These are phyloP conservation scores for Castanea sativa DNA, from an alignment of 306 rosid genomes.

Conservation along the genomic window DNA sequence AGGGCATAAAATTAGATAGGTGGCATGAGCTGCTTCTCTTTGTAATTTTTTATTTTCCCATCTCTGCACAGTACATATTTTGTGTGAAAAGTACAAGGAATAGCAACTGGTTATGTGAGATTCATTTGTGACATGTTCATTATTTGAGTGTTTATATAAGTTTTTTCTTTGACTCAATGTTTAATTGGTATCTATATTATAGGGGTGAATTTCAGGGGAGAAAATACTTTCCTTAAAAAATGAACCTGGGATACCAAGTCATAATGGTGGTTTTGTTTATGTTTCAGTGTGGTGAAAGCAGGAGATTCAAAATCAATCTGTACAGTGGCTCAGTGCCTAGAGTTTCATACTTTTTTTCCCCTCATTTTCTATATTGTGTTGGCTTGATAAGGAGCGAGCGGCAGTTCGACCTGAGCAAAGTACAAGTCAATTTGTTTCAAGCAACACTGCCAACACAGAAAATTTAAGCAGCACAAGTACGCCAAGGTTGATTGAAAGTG, in stretches of 20 bases:
- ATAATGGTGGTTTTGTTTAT: not conserved
- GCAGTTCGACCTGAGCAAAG: conserved; percentile 40
- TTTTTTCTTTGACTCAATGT: too few species aligned
- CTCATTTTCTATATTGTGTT: not conserved
- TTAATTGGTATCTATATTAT: too few species aligned
- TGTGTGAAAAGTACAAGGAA: too few species aligned
- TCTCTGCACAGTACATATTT: too few species aligned
- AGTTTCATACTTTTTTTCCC: not conserved
- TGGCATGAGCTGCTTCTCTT: too few species aligned
- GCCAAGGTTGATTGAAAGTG: conserved; percentile 35
- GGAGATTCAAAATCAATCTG: not conserved
- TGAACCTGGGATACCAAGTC: not conserved
- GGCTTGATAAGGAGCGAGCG: conserved; percentile 44
- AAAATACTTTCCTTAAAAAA: not conserved
- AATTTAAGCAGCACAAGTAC: conserved; percentile 27
- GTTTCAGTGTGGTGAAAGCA: not conserved
- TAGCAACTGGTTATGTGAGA: too few species aligned
- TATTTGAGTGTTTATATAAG: too few species aligned
- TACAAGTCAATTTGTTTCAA: conserved; percentile 23
- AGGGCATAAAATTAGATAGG: too few species aligned
- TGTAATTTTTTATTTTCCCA: too few species aligned
- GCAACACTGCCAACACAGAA: conserved; percentile 35
- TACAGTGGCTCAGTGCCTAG: not conserved
- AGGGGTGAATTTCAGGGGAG: too few species aligned
- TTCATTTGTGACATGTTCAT: too few species aligned